Conservation (phyloP, 1,284 basidiomycete species). For the Ustilago shanxiensis region DNA sequence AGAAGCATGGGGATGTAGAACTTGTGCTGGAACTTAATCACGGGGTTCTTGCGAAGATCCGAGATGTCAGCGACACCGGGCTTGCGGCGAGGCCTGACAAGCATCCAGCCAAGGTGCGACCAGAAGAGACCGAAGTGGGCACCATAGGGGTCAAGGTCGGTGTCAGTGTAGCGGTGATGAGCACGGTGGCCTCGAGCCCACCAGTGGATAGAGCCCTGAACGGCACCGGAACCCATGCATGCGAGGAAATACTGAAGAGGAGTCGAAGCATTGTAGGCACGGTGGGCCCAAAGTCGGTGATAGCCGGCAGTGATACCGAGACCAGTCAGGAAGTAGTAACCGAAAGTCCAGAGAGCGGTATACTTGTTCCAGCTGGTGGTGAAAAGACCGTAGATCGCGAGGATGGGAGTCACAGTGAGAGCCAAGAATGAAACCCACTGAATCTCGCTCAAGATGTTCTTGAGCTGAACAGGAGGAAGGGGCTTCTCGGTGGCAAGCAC, state of each 20-base stretch:
- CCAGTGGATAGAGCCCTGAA: conserved; percentile 69
- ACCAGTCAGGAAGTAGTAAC: conserved; percentile 69
- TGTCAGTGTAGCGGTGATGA: conserved; percentile 70
- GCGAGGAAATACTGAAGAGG: conserved; percentile 66
- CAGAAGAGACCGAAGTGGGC: conserved; percentile 68
- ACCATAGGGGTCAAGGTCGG: conserved; percentile 69
- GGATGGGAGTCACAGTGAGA: conserved; percentile 60
- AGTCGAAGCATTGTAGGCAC: conserved; percentile 61
- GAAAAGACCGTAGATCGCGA: conserved; percentile 64
- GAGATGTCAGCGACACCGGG: conserved; percentile 68
- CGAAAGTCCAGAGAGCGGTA: conserved; percentile 57
- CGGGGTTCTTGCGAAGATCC: conserved; percentile 66
- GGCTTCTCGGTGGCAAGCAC: conserved; percentile 58
- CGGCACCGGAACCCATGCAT: conserved; percentile 67
- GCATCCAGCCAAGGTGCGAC: conserved; percentile 70
- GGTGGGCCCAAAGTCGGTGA: conserved; percentile 69
- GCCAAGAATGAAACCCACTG: conserved; percentile 68
- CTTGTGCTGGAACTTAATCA: conserved; percentile 69
- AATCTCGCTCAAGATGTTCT: conserved; percentile 66
- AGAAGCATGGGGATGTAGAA: conserved; percentile 68
- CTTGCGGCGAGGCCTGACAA: conserved; percentile 68
- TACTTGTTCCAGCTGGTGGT: conserved; percentile 56
- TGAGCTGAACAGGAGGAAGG: conserved; percentile 63
- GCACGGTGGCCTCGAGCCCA: conserved; percentile 69
- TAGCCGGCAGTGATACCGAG: conserved; percentile 68